These are phyloP conservation scores for Fusarium armeniacum DNA, from an alignment of 2,329 filamentous ascomycete genomes.

Conservation along the genomic window DNA sequence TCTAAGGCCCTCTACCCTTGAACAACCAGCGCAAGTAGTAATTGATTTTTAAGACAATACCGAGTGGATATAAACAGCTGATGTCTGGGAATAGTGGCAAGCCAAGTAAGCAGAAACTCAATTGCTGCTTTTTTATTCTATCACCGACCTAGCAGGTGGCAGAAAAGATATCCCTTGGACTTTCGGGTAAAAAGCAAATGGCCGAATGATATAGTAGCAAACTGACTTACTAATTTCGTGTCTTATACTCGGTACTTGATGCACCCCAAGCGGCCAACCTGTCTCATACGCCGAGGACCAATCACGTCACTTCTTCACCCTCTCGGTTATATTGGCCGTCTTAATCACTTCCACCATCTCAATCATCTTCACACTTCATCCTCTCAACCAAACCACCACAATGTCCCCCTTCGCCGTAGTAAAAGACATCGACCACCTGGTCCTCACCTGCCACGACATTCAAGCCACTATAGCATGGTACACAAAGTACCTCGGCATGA, in stretches of 20 bases:
- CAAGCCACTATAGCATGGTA: slow-evolving; percentile 68
- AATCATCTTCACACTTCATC: no score
- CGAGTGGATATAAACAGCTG: not conserved
- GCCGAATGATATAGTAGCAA: no score
- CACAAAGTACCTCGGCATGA: slow-evolving; percentile 69
- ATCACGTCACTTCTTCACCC: not conserved
- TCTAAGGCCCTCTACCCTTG: not conserved
- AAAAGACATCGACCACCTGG: slow-evolving; percentile 70
- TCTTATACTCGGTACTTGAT: no score
- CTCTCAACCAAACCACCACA: not conserved
- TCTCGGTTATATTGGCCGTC: no score
- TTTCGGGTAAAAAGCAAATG: no score
- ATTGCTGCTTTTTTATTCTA: not conserved
- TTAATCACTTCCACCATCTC: no score
- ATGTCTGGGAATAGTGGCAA: not conserved
- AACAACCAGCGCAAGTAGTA: not conserved
- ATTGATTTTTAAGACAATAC: not conserved
- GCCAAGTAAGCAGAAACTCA: not conserved
- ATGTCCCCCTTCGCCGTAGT: slow-evolving; percentile 50
- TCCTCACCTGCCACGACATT: slow-evolving; percentile 69
- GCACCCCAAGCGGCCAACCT: no score
- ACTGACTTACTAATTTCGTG: no score
- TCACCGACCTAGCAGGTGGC: no score
- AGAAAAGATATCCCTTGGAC: no score
- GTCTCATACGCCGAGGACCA: not conserved